Conservation (phyloP, 169 alveolate genomes). For the Plasmodium gallinaceum region DNA sequence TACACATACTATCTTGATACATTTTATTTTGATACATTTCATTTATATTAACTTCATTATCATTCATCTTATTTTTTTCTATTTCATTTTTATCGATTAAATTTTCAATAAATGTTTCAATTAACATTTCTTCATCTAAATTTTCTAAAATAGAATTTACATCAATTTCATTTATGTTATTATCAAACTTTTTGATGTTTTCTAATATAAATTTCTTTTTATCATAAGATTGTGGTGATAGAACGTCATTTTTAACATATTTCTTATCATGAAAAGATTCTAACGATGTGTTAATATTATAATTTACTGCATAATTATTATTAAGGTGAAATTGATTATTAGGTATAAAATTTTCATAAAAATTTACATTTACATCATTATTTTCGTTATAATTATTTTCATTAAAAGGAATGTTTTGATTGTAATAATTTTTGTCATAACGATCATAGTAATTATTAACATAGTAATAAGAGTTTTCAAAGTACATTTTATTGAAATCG, state of each 20-base stretch:
- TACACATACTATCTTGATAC: neutral
- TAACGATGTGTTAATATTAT: neutral
- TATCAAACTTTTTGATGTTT: slow-evolving; percentile 37
- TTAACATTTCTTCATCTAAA: slow-evolving; percentile 34
- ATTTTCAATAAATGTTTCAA: slow-evolving; percentile 45
- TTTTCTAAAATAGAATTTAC: slow-evolving; percentile 28
- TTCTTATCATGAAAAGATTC: neutral
- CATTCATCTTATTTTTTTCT: slow-evolving; percentile 42
- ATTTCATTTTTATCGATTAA: slow-evolving; percentile 11
- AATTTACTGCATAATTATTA: slow-evolving; percentile 16
- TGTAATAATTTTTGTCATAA: slow-evolving; percentile 17
- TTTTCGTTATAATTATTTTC: neutral
- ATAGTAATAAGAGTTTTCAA: slow-evolving; percentile 28
- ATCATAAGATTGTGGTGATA: slow-evolving; percentile 19
- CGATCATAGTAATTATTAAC: slow-evolving; percentile 21
- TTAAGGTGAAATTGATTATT: neutral
- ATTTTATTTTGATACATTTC: slow-evolving; percentile 11
- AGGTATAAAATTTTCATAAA: slow-evolving; percentile 4
- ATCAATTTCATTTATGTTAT: slow-evolving; percentile 39
- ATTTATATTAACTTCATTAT: slow-evolving; percentile 20
- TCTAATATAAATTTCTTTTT: slow-evolving; percentile 45
- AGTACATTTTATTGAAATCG: slow-evolving; percentile 18
- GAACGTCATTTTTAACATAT: slow-evolving; percentile 11
- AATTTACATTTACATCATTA: neutral
- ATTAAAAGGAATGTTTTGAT: neutral